A percentile compares a stretch with the other conserved stretches of the same genome.
phyloP scores from a whole-genome alignment of 1,139 yeast species.

The Candida tropicalis region DNA sequence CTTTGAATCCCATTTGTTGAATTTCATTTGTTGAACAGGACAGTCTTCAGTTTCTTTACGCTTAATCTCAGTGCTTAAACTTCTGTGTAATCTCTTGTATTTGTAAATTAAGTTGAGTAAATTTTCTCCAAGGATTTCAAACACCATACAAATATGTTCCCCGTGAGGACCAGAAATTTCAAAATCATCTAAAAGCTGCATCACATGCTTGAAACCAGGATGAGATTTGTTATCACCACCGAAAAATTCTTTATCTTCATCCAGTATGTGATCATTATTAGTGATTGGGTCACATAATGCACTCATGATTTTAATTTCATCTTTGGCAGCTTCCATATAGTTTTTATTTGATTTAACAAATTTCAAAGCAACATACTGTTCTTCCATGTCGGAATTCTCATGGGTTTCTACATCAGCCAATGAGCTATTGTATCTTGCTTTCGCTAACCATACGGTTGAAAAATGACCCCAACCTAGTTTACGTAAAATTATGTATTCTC shows the following conservation, averaged over 20 bases:
- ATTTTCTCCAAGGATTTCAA: slow-evolving; percentile 47
- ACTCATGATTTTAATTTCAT: slow-evolving; percentile 39
- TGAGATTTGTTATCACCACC: slow-evolving; percentile 21
- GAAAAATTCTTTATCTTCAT: slow-evolving; percentile 19
- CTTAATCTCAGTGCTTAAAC: slow-evolving; percentile 15
- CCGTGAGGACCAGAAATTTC: slow-evolving; percentile 46
- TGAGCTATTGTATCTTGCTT: slow-evolving; percentile 31
- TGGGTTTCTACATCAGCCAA: slow-evolving; percentile 7
- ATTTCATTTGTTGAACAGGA: slow-evolving; percentile 16
- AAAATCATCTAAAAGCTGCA: slow-evolving; percentile 43
- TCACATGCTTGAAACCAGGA: slow-evolving; percentile 44
- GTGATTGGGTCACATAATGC: slow-evolving; percentile 22
- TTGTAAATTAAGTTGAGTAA: slow-evolving; percentile 41
- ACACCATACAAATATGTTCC: slow-evolving; percentile 46
- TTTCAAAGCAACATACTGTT: slow-evolving; percentile 45
- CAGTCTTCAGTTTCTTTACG: slow-evolving; percentile 12
- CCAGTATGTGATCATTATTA: slow-evolving; percentile 30
- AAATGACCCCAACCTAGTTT: slow-evolving; percentile 87
- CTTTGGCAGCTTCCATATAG: slow-evolving; percentile 46
- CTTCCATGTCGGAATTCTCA: slow-evolving; percentile 12
- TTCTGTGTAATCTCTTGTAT: slow-evolving; percentile 28
- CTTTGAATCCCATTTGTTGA: slow-evolving; percentile 26
- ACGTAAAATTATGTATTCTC: slow-evolving; percentile 36
- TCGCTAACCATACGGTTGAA: slow-evolving; percentile 85
- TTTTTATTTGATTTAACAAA: slow-evolving; percentile 42